A percentile compares a stretch with the other conserved stretches of the same genome.
These are phyloP conservation scores for Penicillium fuscoglaucum DNA, from an alignment of 2,329 filamentous ascomycete species.

Conservation along the genomic window DNA sequence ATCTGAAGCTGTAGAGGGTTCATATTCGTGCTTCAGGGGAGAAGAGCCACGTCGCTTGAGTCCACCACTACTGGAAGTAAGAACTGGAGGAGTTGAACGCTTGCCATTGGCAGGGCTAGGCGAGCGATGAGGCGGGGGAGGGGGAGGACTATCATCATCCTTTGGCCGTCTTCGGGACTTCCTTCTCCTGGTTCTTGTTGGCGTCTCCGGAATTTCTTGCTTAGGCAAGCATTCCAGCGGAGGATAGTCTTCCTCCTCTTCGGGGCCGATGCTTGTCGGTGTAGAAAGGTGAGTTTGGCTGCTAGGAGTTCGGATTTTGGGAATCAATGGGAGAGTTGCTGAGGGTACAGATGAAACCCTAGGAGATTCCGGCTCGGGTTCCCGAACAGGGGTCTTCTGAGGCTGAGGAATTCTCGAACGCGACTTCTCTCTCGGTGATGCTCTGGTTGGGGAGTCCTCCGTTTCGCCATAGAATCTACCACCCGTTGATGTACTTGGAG, in stretches of 20 bases:
- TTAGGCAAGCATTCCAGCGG: slow-evolving; percentile 22
- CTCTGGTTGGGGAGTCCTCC: slow-evolving; percentile 15
- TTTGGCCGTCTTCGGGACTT: slow-evolving; percentile 32
- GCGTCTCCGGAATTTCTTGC: slow-evolving; percentile 25
- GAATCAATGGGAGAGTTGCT: slow-evolving; percentile 46
- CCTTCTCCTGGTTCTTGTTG: slow-evolving; percentile 26
- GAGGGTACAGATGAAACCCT: slow-evolving; percentile 51
- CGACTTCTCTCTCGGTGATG: slow-evolving; percentile 19
- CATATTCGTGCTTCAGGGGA: slow-evolving; percentile 94
- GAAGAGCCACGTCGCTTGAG: slow-evolving; percentile 76
- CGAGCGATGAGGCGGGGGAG: slow-evolving; percentile 52
- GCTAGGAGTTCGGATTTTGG: slow-evolving; percentile 43
- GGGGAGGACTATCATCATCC: slow-evolving; percentile 39
- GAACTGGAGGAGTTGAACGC: slow-evolving; percentile 45
- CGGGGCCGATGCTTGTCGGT: slow-evolving; percentile 21
- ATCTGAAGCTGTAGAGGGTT: slow-evolving; percentile 73
- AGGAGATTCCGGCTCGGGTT: slow-evolving; percentile 35
- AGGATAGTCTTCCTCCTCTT: slow-evolving; percentile 36
- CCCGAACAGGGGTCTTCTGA: slow-evolving; percentile 29
- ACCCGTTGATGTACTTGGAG: slow-evolving; percentile 9
- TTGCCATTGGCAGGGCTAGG: slow-evolving; percentile 51
- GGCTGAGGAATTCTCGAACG: slow-evolving; percentile 15
- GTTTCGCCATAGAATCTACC: slow-evolving; percentile 20
- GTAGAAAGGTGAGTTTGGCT: slow-evolving; percentile 37
- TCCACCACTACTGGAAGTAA: slow-evolving; percentile 51